Evolutionary conservation across 371 early-diverging fungal species (phyloP).

Genomic region (Phascolomyces articulosus): DNA sequence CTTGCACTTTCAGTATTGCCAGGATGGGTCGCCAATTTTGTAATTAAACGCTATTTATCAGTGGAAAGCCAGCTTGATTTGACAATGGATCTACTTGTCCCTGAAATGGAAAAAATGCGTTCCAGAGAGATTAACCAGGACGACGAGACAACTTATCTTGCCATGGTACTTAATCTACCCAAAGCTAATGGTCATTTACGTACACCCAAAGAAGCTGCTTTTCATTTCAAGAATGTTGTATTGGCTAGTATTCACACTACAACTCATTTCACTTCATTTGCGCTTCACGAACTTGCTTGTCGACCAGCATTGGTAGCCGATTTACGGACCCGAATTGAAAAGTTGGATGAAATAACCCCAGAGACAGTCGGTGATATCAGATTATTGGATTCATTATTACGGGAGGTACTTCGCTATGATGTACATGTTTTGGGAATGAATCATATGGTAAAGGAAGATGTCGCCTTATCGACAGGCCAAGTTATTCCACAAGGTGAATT

Average conservation of each 20-base stretch:
- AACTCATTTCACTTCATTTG: slow-evolving; percentile 29
- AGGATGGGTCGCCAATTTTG: slow-evolving; percentile 25
- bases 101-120: slow-evolving; percentile 20
- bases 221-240: slow-evolving; percentile 32
- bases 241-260: slow-evolving; percentile 46
- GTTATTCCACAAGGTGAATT: slow-evolving; percentile 39
- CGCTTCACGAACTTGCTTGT: slow-evolving; percentile 35
- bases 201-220: slow-evolving; percentile 27
- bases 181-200: slow-evolving; percentile 27
- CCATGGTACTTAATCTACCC: slow-evolving; percentile 27
- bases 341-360: slow-evolving; percentile 21
- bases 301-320: slow-evolving; percentile 28
- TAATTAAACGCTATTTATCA: slow-evolving; percentile 26
- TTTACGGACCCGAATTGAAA: slow-evolving; percentile 22
- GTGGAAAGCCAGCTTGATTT: slow-evolving; percentile 35
- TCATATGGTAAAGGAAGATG: slow-evolving; percentile 34
- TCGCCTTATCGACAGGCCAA: slow-evolving; percentile 41
- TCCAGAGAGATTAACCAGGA: slow-evolving; percentile 6
- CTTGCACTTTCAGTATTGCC: slow-evolving; percentile 21
- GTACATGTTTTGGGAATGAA: slow-evolving; percentile 29
- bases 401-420: slow-evolving; percentile 47
- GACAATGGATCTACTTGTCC: slow-evolving; percentile 30
- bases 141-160: slow-evolving; percentile 23
- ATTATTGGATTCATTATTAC: slow-evolving; percentile 51
- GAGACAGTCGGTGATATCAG: slow-evolving; percentile 33